These are phyloP conservation scores for Melampsora americana DNA, from an alignment of 1,284 basidiomycete species.

Conservation along the genomic window DNA sequence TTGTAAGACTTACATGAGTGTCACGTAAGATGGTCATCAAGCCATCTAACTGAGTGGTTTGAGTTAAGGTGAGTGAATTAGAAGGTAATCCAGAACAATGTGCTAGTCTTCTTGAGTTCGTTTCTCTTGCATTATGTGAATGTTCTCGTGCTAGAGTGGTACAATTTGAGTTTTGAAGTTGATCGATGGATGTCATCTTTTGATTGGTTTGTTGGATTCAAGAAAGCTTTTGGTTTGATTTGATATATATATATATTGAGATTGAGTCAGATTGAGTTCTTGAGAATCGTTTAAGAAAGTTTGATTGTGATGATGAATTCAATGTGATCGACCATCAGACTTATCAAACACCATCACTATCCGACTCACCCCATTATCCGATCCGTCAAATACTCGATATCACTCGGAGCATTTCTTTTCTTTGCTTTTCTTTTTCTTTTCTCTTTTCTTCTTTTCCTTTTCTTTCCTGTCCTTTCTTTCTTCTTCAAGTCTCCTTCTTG, in stretches of 20 bases:
- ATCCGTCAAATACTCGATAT: no score
- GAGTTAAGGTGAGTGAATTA: conserved; percentile 77
- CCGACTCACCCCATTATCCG: no score
- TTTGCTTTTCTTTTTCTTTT: neutral
- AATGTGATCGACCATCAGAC: no score
- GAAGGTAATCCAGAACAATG: conserved; percentile 59
- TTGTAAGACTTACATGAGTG: conserved; percentile 75
- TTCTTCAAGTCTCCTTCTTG: neutral
- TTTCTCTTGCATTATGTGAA: conserved; percentile 32
- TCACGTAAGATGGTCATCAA: conserved; percentile 92
- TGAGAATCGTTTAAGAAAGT: neutral
- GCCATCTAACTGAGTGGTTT: conserved; percentile 88
- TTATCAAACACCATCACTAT: no score
- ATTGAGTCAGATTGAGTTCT: neutral
- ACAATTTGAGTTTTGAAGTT: neutral
- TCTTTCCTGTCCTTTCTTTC: neutral
- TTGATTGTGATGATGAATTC: neutral
- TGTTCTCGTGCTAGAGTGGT: conserved; percentile 4
- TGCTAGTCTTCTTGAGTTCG: conserved; percentile 15
- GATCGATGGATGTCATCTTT: neutral
- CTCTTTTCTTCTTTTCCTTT: no score
- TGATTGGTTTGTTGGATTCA: no score
- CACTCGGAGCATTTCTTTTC: no score
- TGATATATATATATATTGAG: neutral
- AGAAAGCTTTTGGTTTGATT: no score